Evolutionary conservation across 768 basidiomycete genomes (phyloP).

Genomic region (Nidularia pulvinata): DNA sequence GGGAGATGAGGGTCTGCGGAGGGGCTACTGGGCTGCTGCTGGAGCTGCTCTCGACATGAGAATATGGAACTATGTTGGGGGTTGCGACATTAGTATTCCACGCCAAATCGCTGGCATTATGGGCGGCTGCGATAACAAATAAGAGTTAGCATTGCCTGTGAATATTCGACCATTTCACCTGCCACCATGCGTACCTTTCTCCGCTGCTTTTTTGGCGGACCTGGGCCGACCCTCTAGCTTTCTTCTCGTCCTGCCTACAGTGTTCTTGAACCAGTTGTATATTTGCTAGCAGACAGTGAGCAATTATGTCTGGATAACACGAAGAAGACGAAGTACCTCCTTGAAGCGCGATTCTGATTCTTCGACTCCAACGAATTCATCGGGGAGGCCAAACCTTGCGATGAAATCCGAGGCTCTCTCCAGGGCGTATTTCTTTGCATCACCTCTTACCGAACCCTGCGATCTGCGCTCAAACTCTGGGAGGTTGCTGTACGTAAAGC

Average conservation of each 20-base stretch:
- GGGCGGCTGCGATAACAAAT: slow-evolving; percentile 9
- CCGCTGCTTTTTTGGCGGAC: slow-evolving; percentile 47
- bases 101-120: slow-evolving; percentile 14
- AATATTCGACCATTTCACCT: neutral
- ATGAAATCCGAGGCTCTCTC: slow-evolving; percentile 66
- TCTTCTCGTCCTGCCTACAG: slow-evolving; percentile 57
- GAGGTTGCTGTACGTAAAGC: slow-evolving; percentile 31
- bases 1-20: slow-evolving; percentile 24
- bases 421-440: slow-evolving; percentile 70
- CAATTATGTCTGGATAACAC: slow-evolving; percentile 1
- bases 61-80: slow-evolving; percentile 35
- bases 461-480: slow-evolving; percentile 60
- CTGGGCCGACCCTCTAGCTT: slow-evolving; percentile 56
- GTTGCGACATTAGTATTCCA: slow-evolving; percentile 32
- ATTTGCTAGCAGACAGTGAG: slow-evolving; percentile 49
- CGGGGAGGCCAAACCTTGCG: slow-evolving; percentile 53
- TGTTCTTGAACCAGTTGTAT: slow-evolving; percentile 78
- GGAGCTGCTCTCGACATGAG: slow-evolving; percentile 30
- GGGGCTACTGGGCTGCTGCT: slow-evolving; percentile 27
- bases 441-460: slow-evolving; percentile 59
- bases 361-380: slow-evolving; percentile 51
- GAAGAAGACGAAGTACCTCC: slow-evolving; percentile 38
- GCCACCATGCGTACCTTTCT: slow-evolving; percentile 37
- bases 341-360: slow-evolving; percentile 62
- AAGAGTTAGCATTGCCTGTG: neutral